Evolutionary conservation across 768 basidiomycete genomes (phyloP), one percentile per base, ranked within the genome.

Genomic region (Neoboletus brunneissimus): DNA sequence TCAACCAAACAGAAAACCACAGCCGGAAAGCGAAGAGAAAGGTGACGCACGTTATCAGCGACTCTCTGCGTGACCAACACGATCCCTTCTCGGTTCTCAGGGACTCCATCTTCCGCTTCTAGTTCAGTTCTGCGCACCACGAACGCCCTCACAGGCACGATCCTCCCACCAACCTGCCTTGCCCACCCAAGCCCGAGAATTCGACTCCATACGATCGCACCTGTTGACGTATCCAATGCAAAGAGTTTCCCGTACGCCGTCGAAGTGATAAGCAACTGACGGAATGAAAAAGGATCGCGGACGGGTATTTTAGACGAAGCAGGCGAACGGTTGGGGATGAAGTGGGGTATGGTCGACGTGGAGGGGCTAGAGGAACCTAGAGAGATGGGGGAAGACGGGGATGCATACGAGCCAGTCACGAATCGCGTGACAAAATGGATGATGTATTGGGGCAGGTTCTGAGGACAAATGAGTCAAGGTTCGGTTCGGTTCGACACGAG

Each of bases 221-320:
- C 94, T 43, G 78, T 88, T 11, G 84, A 81, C 1, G 90, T 88
- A 63, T 97, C 93, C 42, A 98, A 72, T 0, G 86, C 94, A 64
- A 85, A 93, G 0, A 94, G 61, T 64, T 91, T 93, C 2, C 93
- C 92, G 29, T 80, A 76, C 1, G 76, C 61, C 4, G 89, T 92
- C 0, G 85, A 88, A 7, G 77, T 79, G 5, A 96, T 81, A 44
- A 95, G 81, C 29, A 97, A 70, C 67, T 97, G 91, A 37, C 88
- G 80, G 73, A 97, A 92, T 0, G 93, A 94, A 67, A 95, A 96
- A 0, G 85, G 72, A 64, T 95, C 93, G 5, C 91, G 83, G 55
- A 77, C 74, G 0, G 87, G 75, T 16, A 71, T 68, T 23, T 75
- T 68, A 9, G 75, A 64, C 22, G 72, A 62, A 29, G 71, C 57